Base-by-base conservation (phyloP, 2,329 filamentous ascomycete genomes). In the Cladosporium sp. region DNA sequence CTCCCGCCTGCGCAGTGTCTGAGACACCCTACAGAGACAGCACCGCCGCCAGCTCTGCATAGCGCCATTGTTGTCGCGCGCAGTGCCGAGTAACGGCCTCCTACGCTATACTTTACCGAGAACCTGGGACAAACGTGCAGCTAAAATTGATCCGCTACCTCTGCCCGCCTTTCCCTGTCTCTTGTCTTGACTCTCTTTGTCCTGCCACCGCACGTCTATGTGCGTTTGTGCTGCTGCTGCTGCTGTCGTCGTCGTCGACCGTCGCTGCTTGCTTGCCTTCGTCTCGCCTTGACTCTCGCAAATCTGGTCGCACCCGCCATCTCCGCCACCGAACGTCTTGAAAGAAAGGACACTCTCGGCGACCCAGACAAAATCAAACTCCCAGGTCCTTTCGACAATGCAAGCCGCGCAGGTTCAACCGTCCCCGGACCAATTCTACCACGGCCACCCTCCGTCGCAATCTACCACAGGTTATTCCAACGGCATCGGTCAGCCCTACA, bases 381-480 rank as follows among this genome's bases (percentile, higher is more conserved):
- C 7, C 32, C 32, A 7, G 13, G 32, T 35, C 32, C 32, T n/a
- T 35, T 16, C n/a, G 3, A 15, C 43, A 33, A 48, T 48, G 45
- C 45, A 48, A 48, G 45, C 33, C 36, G 16, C 36, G 36, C 36
- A 38, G 18, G 3, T 38, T 13, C 45, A 48, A 36, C 22, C 45
- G 18, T 40, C 45, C 18, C 25, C 45, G 36, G 45, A 39, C 35
- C 45, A 48, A 15, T 48, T 40, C 36, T 48, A 48, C 36, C 45
- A 40, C 19, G 20, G 11, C 38, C 36, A 48, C 39, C 45, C 45
- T 33, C 36, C 36, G 7, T 48, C 45, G 45, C 45, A 48, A 40
- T 40, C 45, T 48, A n/a, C 27, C 45, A 19, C 29, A 18, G 45
- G 15, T 32, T 48, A 48, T 48, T 48, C 45, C 36, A 48, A 48